These are phyloP conservation scores for Aureobasidium leucospermi DNA, from an alignment of 2,329 filamentous ascomycete species.

Conservation along the genomic window DNA sequence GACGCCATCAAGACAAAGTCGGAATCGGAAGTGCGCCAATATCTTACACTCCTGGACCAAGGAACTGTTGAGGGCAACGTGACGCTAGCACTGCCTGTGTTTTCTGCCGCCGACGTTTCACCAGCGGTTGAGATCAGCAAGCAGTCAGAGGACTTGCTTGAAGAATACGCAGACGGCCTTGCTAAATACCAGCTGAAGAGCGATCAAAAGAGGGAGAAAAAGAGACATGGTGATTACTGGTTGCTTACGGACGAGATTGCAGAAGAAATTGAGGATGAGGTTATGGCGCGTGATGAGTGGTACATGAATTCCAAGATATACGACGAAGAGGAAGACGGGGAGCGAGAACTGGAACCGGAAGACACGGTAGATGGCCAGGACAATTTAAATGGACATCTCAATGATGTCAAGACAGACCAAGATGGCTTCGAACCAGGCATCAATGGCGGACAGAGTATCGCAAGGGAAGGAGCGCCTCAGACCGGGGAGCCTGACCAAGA, in stretches of 20 bases:
- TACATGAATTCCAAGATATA: neutral
- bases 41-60: conserved; percentile 56
- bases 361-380: neutral
- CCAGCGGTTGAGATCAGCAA: conserved; percentile 65
- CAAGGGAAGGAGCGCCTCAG: neutral
- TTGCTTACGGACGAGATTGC: conserved; percentile 46
- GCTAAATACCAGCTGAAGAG: conserved; percentile 56
- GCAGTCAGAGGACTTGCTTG: conserved; percentile 58
- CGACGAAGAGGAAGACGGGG: neutral
- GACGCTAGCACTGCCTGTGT: conserved; percentile 30
- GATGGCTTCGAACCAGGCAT: neutral
- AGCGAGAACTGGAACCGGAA: neutral
- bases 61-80: conserved; percentile 35
- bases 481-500: neutral
- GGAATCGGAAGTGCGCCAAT: conserved; percentile 64
- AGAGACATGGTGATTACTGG: conserved; percentile 59
- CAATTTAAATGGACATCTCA: neutral
- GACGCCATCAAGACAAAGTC: conserved; percentile 62
- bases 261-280: conserved; percentile 24
- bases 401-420: neutral
- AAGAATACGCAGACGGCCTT: conserved; percentile 60
- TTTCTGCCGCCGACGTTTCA: conserved; percentile 51
- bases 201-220: conserved; percentile 54
- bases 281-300: neutral
- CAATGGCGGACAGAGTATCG: neutral